Conservation (phyloP, 371 early-diverging fungal genomes). For the Mortierella sp. region DNA sequence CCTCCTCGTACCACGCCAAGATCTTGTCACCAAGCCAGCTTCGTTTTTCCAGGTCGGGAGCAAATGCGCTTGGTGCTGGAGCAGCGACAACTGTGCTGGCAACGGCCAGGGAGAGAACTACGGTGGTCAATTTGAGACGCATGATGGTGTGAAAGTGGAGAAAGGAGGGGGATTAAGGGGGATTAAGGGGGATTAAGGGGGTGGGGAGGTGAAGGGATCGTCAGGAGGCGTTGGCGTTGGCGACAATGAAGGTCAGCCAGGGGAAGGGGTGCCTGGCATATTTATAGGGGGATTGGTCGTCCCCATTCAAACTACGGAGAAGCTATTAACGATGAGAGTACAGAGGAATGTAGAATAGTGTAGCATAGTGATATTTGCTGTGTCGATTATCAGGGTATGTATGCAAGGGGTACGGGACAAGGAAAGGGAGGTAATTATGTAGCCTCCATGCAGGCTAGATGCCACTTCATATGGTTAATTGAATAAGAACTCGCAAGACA, state of each 20-base stretch:
- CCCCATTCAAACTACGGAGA: background rate
- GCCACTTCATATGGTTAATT: too few relatives aligned
- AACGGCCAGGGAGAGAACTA: background rate
- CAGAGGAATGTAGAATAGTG: background rate
- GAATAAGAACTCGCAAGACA: too few relatives aligned
- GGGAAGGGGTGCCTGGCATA: background rate
- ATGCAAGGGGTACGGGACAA: too few relatives aligned
- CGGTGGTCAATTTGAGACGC: background rate
- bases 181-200: background rate
- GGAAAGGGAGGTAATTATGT: too few relatives aligned
- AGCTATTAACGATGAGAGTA: background rate
- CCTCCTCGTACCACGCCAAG: background rate
- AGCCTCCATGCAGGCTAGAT: too few relatives aligned
- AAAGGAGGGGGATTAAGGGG: background rate
- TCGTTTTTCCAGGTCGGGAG: background rate
- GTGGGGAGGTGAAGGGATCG: background rate
- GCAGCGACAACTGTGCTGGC: background rate
- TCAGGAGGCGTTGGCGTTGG: background rate
- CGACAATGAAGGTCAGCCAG: background rate
- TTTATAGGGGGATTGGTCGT: background rate
- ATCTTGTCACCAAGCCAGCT: background rate
- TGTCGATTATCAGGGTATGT: too few relatives aligned
- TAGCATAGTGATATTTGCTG: too few relatives aligned
- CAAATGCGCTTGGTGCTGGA: background rate
- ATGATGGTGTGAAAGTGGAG: background rate